Base-by-base conservation (phyloP, 2,329 filamentous ascomycete genomes). In the Sporothrix schenckii region DNA sequence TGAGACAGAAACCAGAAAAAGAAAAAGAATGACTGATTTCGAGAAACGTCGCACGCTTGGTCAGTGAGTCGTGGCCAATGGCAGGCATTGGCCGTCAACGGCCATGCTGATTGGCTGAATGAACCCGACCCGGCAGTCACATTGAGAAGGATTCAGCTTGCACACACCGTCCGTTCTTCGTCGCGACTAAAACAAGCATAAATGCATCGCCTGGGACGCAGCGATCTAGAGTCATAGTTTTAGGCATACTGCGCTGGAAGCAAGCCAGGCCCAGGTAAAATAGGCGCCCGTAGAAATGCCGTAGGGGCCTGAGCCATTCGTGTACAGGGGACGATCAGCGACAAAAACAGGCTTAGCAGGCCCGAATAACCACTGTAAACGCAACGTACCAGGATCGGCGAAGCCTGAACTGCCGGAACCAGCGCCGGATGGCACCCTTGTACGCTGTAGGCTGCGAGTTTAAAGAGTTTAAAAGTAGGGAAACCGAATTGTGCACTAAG, bases 401-500 rank as follows among this genome's bases (percentile, higher is more conserved):
- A 56, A 14, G 27, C 56, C 56, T 41, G 34, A 60, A 60, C 30
- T 60, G 56, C 34, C 34, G 56, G 54, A 14, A 7, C 53, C 27
- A 34, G 53, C 13, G 27, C 13, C 4, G n/a, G 34, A 10, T 39
- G 27, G 34, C 56, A 60, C 56, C 16, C 7, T 24, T 30, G 27
- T 3, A 30, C 4, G 14, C 56, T 60, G 56, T 41, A 60, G 34
- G 34, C 41, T 60, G 34, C 16, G 30, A 41, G 34, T 21, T 19
- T 19, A 56, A 60, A 60, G 27, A 30, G 27, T 30, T 30, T 30
- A 30, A 30, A 41, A 41, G 34, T 19, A 21, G 16, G 21, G 16
- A 39, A 30, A 5, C 27, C 27, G 27, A 30, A 41, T 9, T 10
- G 44, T 47, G 44, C 44, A 24, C 27, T 24, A 30, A 54, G 27